These are phyloP conservation scores for Phytophthora brassicae DNA, from an alignment of 352 stramenopile genomes.

Conservation along the genomic window DNA sequence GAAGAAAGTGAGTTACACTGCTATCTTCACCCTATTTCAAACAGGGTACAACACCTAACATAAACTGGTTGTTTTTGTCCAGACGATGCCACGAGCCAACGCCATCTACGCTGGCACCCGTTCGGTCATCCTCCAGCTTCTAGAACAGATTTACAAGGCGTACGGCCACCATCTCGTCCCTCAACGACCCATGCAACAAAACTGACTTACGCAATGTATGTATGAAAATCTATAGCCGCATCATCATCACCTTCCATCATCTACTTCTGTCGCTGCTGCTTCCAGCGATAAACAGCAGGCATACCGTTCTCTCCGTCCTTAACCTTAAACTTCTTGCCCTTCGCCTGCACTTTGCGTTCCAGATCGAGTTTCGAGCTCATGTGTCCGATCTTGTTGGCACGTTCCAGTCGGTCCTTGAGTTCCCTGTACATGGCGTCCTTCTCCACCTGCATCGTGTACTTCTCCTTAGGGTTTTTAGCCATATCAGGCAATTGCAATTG, in stretches of 20 bases:
- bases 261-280: conserved; percentile 87
- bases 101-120: conserved; percentile 43
- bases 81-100: conserved; percentile 53
- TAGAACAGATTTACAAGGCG: conserved; percentile 51
- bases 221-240: conserved; percentile 13
- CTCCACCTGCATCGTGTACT: conserved; percentile 61
- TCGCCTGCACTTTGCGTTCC: conserved; percentile 80
- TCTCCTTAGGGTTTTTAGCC: conserved; percentile 37
- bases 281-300: conserved; percentile 88
- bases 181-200: conserved; percentile 8
- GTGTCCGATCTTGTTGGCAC: conserved; percentile 66
- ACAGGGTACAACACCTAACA: no score
- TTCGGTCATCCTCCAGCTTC: conserved; percentile 39
- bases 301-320: conserved; percentile 59
- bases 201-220: neutral
- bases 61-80: no score
- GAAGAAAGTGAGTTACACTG: conserved; percentile 49
- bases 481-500: conserved; percentile 39
- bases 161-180: conserved; percentile 31
- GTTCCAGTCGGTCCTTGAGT: conserved; percentile 64
- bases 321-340: conserved; percentile 86
- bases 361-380: conserved; percentile 80
- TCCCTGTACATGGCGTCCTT: conserved; percentile 71
- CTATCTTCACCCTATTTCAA: neutral
- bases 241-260: conserved; percentile 1